These are phyloP conservation scores for Neurospora sp. DNA, from an alignment of 495 filamentous ascomycete species.

Conservation along the genomic window DNA sequence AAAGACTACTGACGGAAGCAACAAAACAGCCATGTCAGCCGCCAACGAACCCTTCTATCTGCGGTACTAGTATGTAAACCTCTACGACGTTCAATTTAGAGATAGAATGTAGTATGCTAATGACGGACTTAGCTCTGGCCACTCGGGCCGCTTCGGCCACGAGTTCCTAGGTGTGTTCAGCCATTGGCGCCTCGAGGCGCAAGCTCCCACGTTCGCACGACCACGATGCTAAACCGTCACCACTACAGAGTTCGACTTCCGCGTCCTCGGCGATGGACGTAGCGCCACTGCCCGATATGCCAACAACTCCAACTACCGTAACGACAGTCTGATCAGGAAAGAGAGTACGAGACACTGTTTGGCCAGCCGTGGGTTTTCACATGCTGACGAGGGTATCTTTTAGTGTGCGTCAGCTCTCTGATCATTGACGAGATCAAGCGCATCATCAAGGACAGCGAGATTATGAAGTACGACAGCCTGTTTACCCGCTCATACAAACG, in stretches of 20 bases:
- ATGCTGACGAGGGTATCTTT: neutral
- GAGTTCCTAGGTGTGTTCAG: conserved; percentile 77
- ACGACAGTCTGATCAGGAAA: conserved; percentile 98
- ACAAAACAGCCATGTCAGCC: conserved; percentile 23
- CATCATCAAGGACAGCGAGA: conserved; percentile 96
- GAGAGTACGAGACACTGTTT: conserved; percentile 61
- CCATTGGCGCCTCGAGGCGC: neutral
- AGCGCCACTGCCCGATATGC: conserved; percentile 94
- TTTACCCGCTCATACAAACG: neutral
- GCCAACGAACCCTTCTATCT: conserved; percentile 79
- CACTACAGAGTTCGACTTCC: conserved; percentile 84
- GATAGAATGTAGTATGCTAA: neutral
- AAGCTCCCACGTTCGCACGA: neutral
- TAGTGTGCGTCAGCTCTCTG: conserved; percentile 94
- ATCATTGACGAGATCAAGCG: conserved; percentile 91
- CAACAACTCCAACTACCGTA: conserved; percentile 99
- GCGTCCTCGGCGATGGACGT: conserved; percentile 84
- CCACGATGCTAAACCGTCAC: conserved; percentile 4
- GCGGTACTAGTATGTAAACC: conserved; percentile 77
- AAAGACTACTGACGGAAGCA: neutral
- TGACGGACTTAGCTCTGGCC: conserved; percentile 67
- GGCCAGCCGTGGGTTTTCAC: neutral
- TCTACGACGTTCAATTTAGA: neutral
- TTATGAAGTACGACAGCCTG: conserved; percentile 67
- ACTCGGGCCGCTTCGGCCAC: conserved; percentile 95